Conservation (phyloP, 176 grass and related monocot genomes). For the Oryza meyeriana region DNA sequence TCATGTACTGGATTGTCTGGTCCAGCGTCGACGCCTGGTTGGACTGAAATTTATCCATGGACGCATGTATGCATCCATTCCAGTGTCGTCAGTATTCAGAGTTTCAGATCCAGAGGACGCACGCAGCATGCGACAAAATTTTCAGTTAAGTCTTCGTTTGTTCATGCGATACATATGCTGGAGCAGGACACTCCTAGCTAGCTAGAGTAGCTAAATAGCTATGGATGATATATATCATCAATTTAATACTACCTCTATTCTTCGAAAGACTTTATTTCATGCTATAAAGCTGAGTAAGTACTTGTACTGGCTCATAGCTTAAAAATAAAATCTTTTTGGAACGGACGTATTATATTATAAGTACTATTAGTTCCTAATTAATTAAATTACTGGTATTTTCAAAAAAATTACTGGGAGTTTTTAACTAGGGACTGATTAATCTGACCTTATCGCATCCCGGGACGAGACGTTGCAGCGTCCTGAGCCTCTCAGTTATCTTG, state of each 20-base stretch:
- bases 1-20: conserved; percentile 17
- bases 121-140: not conserved
- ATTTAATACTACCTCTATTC: too few species aligned
- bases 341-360: too few species aligned
- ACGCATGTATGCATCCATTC: not conserved
- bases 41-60: not conserved
- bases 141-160: not conserved
- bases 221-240: too few species aligned
- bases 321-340: too few species aligned
- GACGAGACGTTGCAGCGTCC: not conserved
- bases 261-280: too few species aligned
- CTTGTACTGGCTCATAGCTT: too few species aligned
- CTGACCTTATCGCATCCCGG: conserved; percentile 13
- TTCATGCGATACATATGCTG: not conserved
- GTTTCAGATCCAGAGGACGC: not conserved
- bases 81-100: not conserved
- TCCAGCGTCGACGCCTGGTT: conserved; percentile 14
- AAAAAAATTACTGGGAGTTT: not conserved
- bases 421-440: not conserved
- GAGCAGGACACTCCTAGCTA: too few species aligned
- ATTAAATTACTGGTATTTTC: too few species aligned
- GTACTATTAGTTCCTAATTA: too few species aligned
- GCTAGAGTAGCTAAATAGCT: too few species aligned
- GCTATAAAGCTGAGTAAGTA: too few species aligned
- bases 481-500: conserved; percentile 13